phyloP scores from a whole-genome alignment of 805 yeast genomes.

The Pichia nakasei region DNA sequence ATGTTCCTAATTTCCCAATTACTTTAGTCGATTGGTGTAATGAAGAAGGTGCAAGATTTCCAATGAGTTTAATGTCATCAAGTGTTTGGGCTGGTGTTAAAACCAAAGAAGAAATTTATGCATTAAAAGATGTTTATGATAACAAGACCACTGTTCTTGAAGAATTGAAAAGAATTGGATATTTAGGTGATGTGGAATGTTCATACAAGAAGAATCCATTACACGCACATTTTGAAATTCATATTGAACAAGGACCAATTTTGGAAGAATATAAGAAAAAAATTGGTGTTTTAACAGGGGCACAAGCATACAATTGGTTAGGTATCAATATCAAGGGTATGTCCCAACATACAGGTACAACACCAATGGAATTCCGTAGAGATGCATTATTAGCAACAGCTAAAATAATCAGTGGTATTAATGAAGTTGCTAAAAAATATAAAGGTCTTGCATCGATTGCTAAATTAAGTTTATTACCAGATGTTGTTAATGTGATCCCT shows the following conservation, averaged over 20 bases:
- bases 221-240: constrained; percentile 65
- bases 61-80: constrained; percentile 58
- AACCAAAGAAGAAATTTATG: constrained; percentile 40
- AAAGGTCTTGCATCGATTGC: constrained; percentile 55
- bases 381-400: constrained; percentile 57
- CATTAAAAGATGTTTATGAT: constrained; percentile 46
- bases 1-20: constrained; percentile 56
- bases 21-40: constrained; percentile 65
- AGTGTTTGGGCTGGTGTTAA: constrained; percentile 56
- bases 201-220: constrained; percentile 43
- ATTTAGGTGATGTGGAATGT: constrained; percentile 44
- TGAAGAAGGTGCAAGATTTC: constrained; percentile 74
- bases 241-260: constrained; percentile 72
- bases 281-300: constrained; percentile 60
- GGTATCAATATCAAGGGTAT: constrained; percentile 48
- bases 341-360: constrained; percentile 69
- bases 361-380: constrained; percentile 51
- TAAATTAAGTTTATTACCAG: constrained; percentile 46
- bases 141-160: constrained; percentile 39
- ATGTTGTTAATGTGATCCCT: constrained; percentile 61
- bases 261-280: constrained; percentile 46
- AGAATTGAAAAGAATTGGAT: constrained; percentile 55
- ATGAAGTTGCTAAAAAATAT: constrained; percentile 43
- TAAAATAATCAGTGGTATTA: constrained; percentile 45
- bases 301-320: constrained; percentile 59